phyloP scores from a whole-genome alignment of 1,284 basidiomycete species.

The Microbotryomycetes sp. region DNA sequence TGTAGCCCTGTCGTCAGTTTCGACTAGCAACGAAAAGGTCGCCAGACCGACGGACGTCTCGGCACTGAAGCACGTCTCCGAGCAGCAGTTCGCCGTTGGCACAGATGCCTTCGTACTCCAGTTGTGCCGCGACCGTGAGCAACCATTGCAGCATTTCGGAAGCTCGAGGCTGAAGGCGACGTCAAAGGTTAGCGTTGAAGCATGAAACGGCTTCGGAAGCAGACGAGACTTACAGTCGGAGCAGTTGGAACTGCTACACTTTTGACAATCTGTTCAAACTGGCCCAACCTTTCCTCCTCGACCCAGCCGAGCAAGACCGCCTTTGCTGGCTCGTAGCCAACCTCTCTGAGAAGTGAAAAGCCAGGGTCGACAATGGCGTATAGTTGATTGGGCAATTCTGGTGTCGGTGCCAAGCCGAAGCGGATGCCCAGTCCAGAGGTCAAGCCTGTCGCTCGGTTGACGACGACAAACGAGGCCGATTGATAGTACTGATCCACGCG shows the following conservation, averaged over 20 bases:
- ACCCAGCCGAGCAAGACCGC: conserved; percentile 30
- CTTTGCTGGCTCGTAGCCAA: conserved; percentile 14
- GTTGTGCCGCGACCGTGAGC: conserved; percentile 8
- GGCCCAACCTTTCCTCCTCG: conserved; percentile 19
- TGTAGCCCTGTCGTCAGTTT: not conserved
- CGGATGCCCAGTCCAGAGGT: conserved; percentile 23
- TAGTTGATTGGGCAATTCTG: conserved; percentile 1
- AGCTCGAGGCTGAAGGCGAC: conserved; percentile 2
- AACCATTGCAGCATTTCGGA: conserved; percentile 27
- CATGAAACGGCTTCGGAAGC: not conserved
- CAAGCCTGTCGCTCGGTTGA: conserved; percentile 26
- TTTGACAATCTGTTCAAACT: conserved; percentile 19
- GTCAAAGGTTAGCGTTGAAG: conserved; percentile 8
- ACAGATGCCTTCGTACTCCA: conserved; percentile 28
- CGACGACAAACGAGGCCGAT: conserved; percentile 23
- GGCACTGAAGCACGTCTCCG: conserved; percentile 11
- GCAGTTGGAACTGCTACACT: conserved; percentile 6
- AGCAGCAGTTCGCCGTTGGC: conserved; percentile 24
- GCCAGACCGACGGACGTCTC: not conserved
- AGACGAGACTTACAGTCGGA: not conserved
- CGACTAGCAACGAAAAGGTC: conserved; percentile 11
- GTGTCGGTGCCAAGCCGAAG: conserved; percentile 6
- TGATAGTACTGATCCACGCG: conserved; percentile 8
- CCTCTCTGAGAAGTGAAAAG: conserved; percentile 21
- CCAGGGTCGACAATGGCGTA: conserved; percentile 15